Evolutionary conservation across 139 green algal genomes (phyloP), one percentile per base, ranked within the genome.

Genomic region (Chlamydomonas urium): DNA sequence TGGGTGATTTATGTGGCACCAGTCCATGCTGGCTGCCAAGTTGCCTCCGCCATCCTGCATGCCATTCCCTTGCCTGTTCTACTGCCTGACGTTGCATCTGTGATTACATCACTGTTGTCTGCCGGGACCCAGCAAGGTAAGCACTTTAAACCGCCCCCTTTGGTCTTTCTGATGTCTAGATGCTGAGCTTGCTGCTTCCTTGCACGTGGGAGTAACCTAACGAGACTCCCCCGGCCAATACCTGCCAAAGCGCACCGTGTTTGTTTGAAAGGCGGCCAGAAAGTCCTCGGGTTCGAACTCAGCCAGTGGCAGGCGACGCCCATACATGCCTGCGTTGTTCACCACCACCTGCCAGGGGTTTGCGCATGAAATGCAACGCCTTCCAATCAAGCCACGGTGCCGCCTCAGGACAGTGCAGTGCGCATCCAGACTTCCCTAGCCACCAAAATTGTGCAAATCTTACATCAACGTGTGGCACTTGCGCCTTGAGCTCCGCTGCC

Each of bases 251-350:
- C 65, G 19, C 38, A 81, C 74, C 0, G 78, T 23, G 57, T 89
- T 89, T 28, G 73, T 74, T 1, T 36, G 63, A 65, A 88, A 86
- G 10, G 57, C 47, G 10, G 42, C n/a, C 53, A 79, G 35, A 47
- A 90, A 86, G 72, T 87, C 81, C 23, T 76, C 66, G 38, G 58
- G 47, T 38, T 66, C 63, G 32, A 80, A 76, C 14, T 79, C 60
- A 36, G 29, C 31, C 24, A 84, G 66, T 0, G 32, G 2, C 0
- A 71, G 34, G 3, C 79, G 63, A 19, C 59, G 56, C 23, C 73
- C 76, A 42, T 81, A 84, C 32, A 77, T 47, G 29, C 81, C 81
- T 26, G 81, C 81, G 37, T 78, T 82, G 77, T 87, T 87, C 36
- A 87, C 35, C 38, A 87, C 65, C 26, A 84, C 42, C 78, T 84